Evolutionary conservation across 148 eudicot species (phyloP).

Genomic region (Pharnaceum exiguum): DNA sequence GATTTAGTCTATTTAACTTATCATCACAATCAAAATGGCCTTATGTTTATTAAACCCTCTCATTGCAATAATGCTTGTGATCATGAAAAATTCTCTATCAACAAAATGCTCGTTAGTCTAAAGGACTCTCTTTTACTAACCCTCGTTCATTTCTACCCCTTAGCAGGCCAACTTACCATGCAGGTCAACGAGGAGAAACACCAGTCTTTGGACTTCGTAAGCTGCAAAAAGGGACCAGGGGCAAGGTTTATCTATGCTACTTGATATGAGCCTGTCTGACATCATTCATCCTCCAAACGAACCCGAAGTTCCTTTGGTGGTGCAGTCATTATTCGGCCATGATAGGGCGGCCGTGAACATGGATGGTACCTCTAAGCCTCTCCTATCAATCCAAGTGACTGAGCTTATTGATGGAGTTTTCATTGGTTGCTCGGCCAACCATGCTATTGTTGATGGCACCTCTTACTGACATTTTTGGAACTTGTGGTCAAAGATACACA

Average conservation of each 20-base stretch:
- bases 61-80: no score
- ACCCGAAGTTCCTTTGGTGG: slow-evolving; percentile 27
- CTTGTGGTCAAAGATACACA: slow-evolving; percentile 31
- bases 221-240: slow-evolving; percentile 20
- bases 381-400: slow-evolving; percentile 40
- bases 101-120: no score
- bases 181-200: slow-evolving; percentile 8
- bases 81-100: no score
- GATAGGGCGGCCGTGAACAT: slow-evolving; percentile 30
- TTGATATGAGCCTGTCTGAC: slow-evolving; percentile 8
- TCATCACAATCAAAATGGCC: no score
- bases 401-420: slow-evolving; percentile 31
- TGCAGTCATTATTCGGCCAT: slow-evolving; percentile 34
- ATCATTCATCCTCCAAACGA: slow-evolving; percentile 13
- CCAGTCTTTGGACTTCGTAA: slow-evolving; percentile 8
- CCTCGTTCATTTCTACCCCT: slow-evolving; percentile 23
- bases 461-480: slow-evolving; percentile 65
- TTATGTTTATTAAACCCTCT: no score
- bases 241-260: slow-evolving; percentile 10
- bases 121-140: slow-evolving; percentile 6
- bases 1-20: no score
- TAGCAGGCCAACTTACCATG: slow-evolving; percentile 14
- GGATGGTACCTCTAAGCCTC: slow-evolving; percentile 34
- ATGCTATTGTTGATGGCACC: slow-evolving; percentile 48
- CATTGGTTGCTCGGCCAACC: slow-evolving; percentile 51